Evolutionary conservation across 768 basidiomycete genomes (phyloP), one percentile per base, ranked within the genome.

Genomic region (Gloeophyllum trabeum): DNA sequence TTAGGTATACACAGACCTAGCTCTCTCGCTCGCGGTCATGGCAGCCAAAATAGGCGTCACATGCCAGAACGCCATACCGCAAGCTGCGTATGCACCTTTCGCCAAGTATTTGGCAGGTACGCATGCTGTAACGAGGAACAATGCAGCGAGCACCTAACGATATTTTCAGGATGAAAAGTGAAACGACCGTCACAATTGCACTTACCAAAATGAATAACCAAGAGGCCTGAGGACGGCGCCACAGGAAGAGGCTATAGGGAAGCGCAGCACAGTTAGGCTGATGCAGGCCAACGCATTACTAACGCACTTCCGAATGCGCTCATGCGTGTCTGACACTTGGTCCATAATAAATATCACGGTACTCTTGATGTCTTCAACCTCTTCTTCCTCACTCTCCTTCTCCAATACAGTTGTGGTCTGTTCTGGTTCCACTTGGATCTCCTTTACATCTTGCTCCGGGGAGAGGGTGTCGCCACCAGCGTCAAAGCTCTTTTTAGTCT

Each of bases 1-100:
- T 30, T 42, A 7, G 2, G 14, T n/a, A 24, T 30, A 13, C 6
- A 47, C 65, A 43, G 48, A 71, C 78, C 75, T 66, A 41, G 57
- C 56, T 41, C 67, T 62, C 5, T 75, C 71, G 34, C 55, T 52
- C 1, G 66, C 58, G 7, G 74, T 62, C 20, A 83, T 59, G 1
- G 71, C 68, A 21, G 61, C 63, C n/a, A 81, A 36, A 32, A 82
- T 53, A 2, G 81, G 81, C 6, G 62, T 55, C 5, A 73, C 54
- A 49, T 82, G 81, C 81, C 81, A 84, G 53, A 76, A 84, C 13
- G 67, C 19, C 35, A 71, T 52, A 1, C 81, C 81, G 3, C 64
- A 41, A 23, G 60, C 43, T 40, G 73, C 68, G 41, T 67, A 73
- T 0, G 57, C 42, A 1, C 67, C 30, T 50, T 79, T 81, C 21